These are phyloP conservation scores for Neospermospora avenae DNA, from an alignment of 2,329 filamentous ascomycete species.

Conservation along the genomic window DNA sequence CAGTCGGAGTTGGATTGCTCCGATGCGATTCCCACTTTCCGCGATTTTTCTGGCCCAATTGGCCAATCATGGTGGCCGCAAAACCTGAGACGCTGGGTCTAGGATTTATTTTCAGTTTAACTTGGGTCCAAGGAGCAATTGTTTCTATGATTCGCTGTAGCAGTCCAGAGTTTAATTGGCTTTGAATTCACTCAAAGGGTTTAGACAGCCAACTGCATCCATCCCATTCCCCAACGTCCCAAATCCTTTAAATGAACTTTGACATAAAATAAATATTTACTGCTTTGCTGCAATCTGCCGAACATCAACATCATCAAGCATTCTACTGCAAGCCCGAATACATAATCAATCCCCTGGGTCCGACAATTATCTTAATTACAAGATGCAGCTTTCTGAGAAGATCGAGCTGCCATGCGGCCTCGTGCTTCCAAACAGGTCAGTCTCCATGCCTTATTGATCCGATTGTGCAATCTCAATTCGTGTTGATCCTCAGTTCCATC, in stretches of 20 bases:
- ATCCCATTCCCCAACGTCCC: no score
- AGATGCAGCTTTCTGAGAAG: conserved; percentile 22
- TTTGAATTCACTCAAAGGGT: no score
- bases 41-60: not conserved
- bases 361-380: not conserved
- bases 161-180: no score
- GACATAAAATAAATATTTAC: not conserved
- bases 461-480: not conserved
- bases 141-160: no score
- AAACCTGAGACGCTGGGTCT: no score
- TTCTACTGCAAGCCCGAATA: no score
- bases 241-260: not conserved
- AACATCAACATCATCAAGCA: not conserved
- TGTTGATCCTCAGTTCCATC: not conserved
- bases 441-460: not conserved
- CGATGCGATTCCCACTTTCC: not conserved
- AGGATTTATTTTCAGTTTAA: no score
- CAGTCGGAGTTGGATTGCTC: not conserved
- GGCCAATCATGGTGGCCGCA: not conserved
- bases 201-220: no score
- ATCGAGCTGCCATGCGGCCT: conserved; percentile 47
- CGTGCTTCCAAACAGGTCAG: conserved; percentile 48
- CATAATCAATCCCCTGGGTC: no score
- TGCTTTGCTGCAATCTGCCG: no score
- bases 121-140: no score